Evolutionary conservation across 352 stramenopile species (phyloP), one percentile per base, ranked within the genome.

Genomic region (Pythium phragmitis): DNA sequence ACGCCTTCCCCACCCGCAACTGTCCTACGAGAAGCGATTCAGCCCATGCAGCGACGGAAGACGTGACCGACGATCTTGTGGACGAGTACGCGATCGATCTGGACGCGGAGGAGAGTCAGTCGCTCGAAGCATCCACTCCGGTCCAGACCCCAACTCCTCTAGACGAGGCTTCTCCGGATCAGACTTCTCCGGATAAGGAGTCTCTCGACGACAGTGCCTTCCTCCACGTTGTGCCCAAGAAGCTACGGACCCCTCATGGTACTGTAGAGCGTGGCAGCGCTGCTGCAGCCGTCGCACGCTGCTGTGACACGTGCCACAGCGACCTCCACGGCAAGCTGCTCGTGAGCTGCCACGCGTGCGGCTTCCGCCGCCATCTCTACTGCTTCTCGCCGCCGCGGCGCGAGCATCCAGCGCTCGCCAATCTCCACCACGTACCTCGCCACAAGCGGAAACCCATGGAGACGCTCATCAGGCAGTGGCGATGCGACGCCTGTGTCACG

Each of bases 301-400:
- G 61, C 47, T 91, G 82, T 14, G 65, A 75, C 37, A 68, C 60
- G 5, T 92, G 82, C 60, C 81, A 75, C 45, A 92, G 82, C 54
- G 80, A 90, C 42, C 45, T 89, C 43, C 89, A 92, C 49, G 60
- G 74, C 9, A 90, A 89, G 54, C 67, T 92, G 48, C 70, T 92
- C 39, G 74, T 83, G 3, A 62, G 55, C 7, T 92, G 82, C 28
- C 57, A 63, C 7, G 60, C 46, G 16, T 92, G 82, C 52, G 51
- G 68, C 3, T 89, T 90, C 53, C 66, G 73, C 0, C 79, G 79
- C 23, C 82, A 90, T 56, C 58, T 90, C 14, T 92, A 89, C 57
- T 92, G 82, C 52, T 92, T 90, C 19, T 67, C 70, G 12, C 82
- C 82, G 5, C 79, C 80, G 41, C 67, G 87, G 16, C 79, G 79